Evolutionary conservation across 2,329 filamentous ascomycete genomes (phyloP).

Genomic region (Magnaporthiopsis incrustans): DNA sequence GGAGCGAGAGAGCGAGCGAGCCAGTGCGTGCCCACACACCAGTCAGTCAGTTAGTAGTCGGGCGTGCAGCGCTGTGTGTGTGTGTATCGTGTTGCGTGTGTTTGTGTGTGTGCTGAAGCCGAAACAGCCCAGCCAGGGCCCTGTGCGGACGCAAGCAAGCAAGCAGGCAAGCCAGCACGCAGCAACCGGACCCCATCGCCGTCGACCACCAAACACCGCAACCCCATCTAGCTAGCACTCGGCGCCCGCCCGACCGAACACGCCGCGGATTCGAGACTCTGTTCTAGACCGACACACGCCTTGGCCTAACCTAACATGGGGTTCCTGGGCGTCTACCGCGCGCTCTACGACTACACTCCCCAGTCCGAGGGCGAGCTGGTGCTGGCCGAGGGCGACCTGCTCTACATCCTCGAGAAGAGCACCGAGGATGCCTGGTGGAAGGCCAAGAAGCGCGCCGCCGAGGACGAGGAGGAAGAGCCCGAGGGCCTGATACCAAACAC

Average conservation of each 20-base stretch:
- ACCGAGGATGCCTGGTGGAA: constrained; percentile 84
- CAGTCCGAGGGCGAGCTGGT: constrained; percentile 18
- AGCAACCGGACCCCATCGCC: not conserved
- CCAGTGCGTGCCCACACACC: not conserved
- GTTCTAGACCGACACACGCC: not conserved
- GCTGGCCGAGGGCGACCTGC: constrained; percentile 16
- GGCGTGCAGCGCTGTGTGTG: not conserved
- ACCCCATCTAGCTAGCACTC: not conserved
- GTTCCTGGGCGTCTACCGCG: constrained; percentile 17
- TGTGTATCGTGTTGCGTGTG: not conserved
- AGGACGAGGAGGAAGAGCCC: constrained; percentile 83
- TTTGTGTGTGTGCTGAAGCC: not conserved
- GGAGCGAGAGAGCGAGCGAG: not conserved
- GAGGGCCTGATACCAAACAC: constrained; percentile 87
- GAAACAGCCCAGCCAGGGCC: not conserved
- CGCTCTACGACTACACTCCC: constrained; percentile 18
- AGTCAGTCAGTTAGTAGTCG: not conserved
- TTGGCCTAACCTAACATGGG: constrained; percentile 10
- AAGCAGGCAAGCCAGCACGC: not conserved
- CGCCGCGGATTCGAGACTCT: not conserved
- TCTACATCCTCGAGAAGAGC: constrained; percentile 45
- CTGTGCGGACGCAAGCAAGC: not conserved
- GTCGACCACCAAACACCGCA: not conserved
- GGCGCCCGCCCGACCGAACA: not conserved
- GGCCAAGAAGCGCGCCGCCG: constrained; percentile 80